These are phyloP conservation scores for Periglandula ipomoeae DNA, from an alignment of 2,329 filamentous ascomycete genomes.

Conservation along the genomic window DNA sequence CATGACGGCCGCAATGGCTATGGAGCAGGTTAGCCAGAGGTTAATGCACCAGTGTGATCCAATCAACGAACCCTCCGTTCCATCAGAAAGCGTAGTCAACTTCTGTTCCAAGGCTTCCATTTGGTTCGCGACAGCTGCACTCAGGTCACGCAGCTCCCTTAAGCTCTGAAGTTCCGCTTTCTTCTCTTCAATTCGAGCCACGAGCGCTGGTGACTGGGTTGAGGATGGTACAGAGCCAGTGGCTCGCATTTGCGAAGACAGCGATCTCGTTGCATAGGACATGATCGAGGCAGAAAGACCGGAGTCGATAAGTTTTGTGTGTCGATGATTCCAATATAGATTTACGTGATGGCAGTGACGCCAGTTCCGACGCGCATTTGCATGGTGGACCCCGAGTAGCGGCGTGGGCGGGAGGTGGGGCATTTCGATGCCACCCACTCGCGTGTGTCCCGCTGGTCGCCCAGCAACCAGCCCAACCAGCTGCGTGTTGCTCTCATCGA, in stretches of 20 bases:
- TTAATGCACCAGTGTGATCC: not conserved
- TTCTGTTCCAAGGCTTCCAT: constrained; percentile 78
- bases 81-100: constrained; percentile 66
- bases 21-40: constrained; percentile 16
- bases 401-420: constrained; percentile 16
- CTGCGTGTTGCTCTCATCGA: constrained; percentile 17
- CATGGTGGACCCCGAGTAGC: not conserved
- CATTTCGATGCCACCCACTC: constrained; percentile 12
- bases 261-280: constrained; percentile 46
- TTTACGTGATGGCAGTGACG: not conserved
- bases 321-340: not conserved
- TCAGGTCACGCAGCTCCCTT: constrained; percentile 68
- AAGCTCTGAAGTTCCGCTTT: constrained; percentile 73
- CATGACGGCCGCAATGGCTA: constrained; percentile 75
- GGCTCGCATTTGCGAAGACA: constrained; percentile 60
- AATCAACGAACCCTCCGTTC: constrained; percentile 60
- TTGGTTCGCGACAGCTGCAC: constrained; percentile 66
- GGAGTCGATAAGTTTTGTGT: not conserved
- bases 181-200: constrained; percentile 76
- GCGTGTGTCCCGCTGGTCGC: constrained; percentile 14
- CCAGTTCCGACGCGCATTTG: not conserved
- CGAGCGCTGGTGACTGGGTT: constrained; percentile 59
- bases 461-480: constrained; percentile 19
- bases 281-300: constrained; percentile 24
- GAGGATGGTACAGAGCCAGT: constrained; percentile 39